These are phyloP conservation scores for Volutella citrinella DNA, from an alignment of 2,329 filamentous ascomycete genomes.

Conservation along the genomic window DNA sequence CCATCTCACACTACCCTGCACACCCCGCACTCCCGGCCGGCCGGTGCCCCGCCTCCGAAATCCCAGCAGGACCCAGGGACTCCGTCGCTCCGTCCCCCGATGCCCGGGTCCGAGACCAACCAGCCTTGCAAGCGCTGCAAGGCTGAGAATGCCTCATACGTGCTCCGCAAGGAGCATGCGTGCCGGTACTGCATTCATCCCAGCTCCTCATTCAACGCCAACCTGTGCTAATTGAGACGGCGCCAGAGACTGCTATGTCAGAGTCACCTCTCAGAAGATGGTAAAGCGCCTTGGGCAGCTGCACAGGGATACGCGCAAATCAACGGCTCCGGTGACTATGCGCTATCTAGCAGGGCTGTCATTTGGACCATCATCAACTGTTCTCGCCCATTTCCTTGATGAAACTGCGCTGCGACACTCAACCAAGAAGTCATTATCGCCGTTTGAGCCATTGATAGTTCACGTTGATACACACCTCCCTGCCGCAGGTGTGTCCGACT, in stretches of 20 bases:
- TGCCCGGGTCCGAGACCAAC: constrained; percentile 17
- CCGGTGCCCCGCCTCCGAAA: constrained; percentile 1
- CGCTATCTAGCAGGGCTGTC: constrained; percentile 75
- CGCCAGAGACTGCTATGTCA: constrained; percentile 64
- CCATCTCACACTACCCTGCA: constrained; percentile 27
- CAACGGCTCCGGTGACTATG: constrained; percentile 31
- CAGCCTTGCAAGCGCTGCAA: constrained; percentile 34
- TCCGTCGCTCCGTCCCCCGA: constrained; percentile 4
- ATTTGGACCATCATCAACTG: constrained; percentile 76
- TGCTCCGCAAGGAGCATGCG: constrained; percentile 29
- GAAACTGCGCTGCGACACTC: constrained; percentile 65
- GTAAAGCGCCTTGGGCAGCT: constrained; percentile 65
- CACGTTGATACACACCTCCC: constrained; percentile 47
- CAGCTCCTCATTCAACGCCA: not conserved
- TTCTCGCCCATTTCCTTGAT: constrained; percentile 73
- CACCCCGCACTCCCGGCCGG: constrained; percentile 4
- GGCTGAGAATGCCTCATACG: constrained; percentile 24
- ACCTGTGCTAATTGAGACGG: constrained; percentile 3
- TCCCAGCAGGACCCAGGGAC: too few species aligned
- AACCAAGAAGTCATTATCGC: constrained; percentile 58
- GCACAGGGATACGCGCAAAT: constrained; percentile 44
- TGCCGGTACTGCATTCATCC: constrained; percentile 25
- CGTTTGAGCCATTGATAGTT: constrained; percentile 65
- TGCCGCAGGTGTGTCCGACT: not conserved
- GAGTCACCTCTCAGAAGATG: constrained; percentile 75